Conservation (phyloP, 2,329 filamentous ascomycete species). For the Metarhizium guizhouense region DNA sequence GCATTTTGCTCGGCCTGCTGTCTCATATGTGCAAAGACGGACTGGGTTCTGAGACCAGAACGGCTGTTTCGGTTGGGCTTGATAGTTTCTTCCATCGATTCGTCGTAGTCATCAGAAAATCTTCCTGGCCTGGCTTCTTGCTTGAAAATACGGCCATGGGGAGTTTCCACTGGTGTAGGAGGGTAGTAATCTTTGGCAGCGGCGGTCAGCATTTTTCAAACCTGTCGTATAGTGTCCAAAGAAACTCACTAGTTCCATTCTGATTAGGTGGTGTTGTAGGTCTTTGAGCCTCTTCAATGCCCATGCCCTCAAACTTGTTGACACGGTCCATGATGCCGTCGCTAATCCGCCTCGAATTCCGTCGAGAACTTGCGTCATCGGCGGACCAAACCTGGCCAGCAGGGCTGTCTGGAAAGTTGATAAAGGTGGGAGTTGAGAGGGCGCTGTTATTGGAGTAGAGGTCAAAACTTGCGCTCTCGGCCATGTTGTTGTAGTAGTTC, state of each 20-base stretch:
- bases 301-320: slow-evolving; percentile 48
- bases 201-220: slow-evolving; percentile 4
- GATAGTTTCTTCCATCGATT: slow-evolving; percentile 58
- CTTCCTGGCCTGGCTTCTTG: slow-evolving; percentile 34
- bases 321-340: slow-evolving; percentile 53
- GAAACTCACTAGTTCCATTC: slow-evolving; percentile 47
- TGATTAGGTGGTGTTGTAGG: slow-evolving; percentile 56
- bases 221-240: background rate
- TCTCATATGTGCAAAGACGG: slow-evolving; percentile 50
- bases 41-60: slow-evolving; percentile 34
- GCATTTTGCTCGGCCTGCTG: slow-evolving; percentile 43
- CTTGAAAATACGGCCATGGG: slow-evolving; percentile 38
- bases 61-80: slow-evolving; percentile 42
- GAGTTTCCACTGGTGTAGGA: slow-evolving; percentile 59
- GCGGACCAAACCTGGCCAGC: slow-evolving; percentile 37
- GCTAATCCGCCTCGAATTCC: slow-evolving; percentile 42
- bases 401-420: slow-evolving; percentile 40
- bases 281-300: slow-evolving; percentile 34
- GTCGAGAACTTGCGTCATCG: slow-evolving; percentile 34
- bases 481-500: slow-evolving; percentile 31
- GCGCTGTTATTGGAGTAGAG: slow-evolving; percentile 37
- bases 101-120: slow-evolving; percentile 53
- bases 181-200: slow-evolving; percentile 47
- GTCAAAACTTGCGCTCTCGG: slow-evolving; percentile 38
- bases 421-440: slow-evolving; percentile 40